A percentile compares a stretch with the other conserved stretches of the same genome.
Conservation (phyloP, 176 grass and related monocot species). For the Hsuehochloa calcarea region DNA sequence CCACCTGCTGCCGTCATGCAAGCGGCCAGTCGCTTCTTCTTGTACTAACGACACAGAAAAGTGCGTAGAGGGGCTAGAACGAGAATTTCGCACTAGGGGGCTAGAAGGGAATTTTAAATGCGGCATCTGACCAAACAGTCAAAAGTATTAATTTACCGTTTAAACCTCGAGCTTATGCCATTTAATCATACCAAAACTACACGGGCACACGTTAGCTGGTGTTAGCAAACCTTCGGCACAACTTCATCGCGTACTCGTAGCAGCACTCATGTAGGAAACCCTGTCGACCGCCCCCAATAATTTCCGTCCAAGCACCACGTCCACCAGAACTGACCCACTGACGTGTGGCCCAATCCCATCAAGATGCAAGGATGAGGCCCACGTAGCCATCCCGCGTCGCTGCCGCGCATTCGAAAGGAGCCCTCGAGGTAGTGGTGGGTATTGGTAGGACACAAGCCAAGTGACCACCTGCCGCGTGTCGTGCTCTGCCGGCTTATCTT, state of each 20-base stretch:
- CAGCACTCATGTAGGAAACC: not conserved
- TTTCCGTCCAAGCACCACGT: rapidly evolving
- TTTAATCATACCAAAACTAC: not conserved
- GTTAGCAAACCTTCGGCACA: not conserved
- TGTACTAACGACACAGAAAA: too few relatives aligned
- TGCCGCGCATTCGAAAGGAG: not conserved
- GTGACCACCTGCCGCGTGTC: too few relatives aligned
- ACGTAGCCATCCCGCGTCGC: not conserved
- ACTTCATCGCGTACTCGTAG: conserved; percentile 2
- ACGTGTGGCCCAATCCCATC: rapidly evolving
- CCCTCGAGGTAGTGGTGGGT: too few relatives aligned
- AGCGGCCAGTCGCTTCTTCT: too few relatives aligned
- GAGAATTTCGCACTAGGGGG: too few relatives aligned
- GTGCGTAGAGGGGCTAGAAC: too few relatives aligned
- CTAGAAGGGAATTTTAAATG: too few relatives aligned
- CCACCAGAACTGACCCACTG: not conserved
- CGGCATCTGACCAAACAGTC: too few relatives aligned
- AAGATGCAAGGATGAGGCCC: not conserved
- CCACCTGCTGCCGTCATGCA: too few relatives aligned
- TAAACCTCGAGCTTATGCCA: not conserved
- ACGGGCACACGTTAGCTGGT: not conserved
- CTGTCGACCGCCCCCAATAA: not conserved
- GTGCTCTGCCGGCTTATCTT: too few relatives aligned
- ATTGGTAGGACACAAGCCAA: too few relatives aligned
- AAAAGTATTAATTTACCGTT: too few relatives aligned